A percentile compares a stretch with the other conserved stretches of the same genome.
These are phyloP conservation scores for fission yeast (Schizosaccharomyces pombe) DNA, from an alignment of 805 yeast genomes.

Conservation along the genomic window ASM294v3 CU329670.1:2517501-2518000, in stretches of 20 bases:
- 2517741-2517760: constrained; percentile 62
- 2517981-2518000: too few species aligned
- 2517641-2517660: constrained; percentile 29
- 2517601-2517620: neutral
- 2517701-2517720: constrained; percentile 60
- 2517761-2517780: constrained; percentile 59
- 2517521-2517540: constrained; percentile 54
- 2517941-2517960: too few species aligned
- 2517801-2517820: too few species aligned
- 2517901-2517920: too few species aligned
- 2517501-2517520: constrained; percentile 21
- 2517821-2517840: too few species aligned
- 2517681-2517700: constrained; percentile 83
- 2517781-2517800: constrained; percentile 73
- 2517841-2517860: too few species aligned
- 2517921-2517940: too few species aligned
- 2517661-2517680: constrained; percentile 23
- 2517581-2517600: neutral
- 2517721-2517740: constrained; percentile 46
- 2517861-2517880: too few species aligned
- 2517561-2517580: constrained; percentile 8
- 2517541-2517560: constrained; percentile 21
- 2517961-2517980: too few species aligned
- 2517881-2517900: too few species aligned
- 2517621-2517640: constrained; percentile 23